Conservation (phyloP, 1,139 yeast species). For the Lodderomyces parapsilosis region DNA sequence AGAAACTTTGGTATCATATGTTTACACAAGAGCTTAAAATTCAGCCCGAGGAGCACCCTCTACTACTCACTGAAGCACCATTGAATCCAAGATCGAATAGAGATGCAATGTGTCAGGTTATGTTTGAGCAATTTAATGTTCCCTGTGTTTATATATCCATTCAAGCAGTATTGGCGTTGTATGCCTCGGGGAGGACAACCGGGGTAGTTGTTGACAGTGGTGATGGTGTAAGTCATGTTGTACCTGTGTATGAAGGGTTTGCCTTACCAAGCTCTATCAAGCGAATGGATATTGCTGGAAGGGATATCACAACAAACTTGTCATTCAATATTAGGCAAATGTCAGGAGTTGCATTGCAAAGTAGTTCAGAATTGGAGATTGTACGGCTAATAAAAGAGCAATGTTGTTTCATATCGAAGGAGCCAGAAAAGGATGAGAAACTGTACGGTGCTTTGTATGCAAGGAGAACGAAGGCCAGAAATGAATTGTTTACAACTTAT, state of each 20-base stretch:
- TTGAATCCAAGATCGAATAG: conserved; percentile 72
- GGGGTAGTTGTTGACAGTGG: conserved; percentile 90
- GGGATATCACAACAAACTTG: conserved; percentile 78
- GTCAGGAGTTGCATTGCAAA: conserved; percentile 58
- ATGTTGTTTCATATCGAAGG: conserved; percentile 67
- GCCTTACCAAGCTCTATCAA: conserved; percentile 70
- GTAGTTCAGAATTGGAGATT: conserved; percentile 80
- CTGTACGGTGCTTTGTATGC: conserved; percentile 37
- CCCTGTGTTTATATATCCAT: conserved; percentile 83
- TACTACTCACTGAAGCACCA: conserved; percentile 88
- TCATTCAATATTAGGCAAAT: conserved; percentile 62
- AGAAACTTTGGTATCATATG: conserved; percentile 65
- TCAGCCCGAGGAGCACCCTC: conserved; percentile 51
- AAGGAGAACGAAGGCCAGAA: conserved; percentile 10
- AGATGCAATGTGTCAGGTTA: conserved; percentile 68
- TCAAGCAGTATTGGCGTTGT: conserved; percentile 82
- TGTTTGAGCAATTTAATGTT: conserved; percentile 82
- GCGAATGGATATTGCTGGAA: conserved; percentile 81
- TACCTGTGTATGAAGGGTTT: conserved; percentile 90
- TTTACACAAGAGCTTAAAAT: conserved; percentile 59
- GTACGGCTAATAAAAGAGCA: conserved; percentile 78
- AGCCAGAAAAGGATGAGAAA: conserved; percentile 67
- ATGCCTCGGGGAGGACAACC: conserved; percentile 88
- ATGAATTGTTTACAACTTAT: conserved; percentile 43
- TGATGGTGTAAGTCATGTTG: conserved; percentile 87